A percentile compares a stretch with the other conserved stretches of the same genome.
Conservation (phyloP, 202 grass and related monocot genomes). For the Miscanthus sacchariflorus region DNA sequence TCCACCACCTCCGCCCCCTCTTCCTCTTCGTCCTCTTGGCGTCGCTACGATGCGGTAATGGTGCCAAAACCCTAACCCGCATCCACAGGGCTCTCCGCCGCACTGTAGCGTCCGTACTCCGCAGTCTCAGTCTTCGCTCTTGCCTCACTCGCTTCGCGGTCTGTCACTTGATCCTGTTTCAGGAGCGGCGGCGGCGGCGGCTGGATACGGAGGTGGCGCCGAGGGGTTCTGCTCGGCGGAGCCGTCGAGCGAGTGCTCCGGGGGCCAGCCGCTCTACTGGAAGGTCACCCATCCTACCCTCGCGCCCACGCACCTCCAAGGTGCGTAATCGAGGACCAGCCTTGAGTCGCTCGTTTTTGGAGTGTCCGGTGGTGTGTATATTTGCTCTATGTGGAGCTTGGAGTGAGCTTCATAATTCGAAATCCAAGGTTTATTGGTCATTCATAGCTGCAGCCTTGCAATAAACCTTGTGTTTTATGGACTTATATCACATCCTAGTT, state of each 20-base stretch:
- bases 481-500: background rate
- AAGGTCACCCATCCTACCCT: constrained; percentile 91
- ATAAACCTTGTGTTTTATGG: background rate
- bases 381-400: background rate
- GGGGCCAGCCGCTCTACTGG: constrained; percentile 66
- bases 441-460: background rate
- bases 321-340: constrained; percentile 39
- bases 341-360: too few relatives aligned
- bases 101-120: background rate
- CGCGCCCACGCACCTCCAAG: constrained; percentile 68
- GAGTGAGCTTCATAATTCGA: background rate
- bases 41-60: constrained; percentile 25
- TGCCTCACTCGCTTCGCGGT: background rate
- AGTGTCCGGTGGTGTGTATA: background rate
- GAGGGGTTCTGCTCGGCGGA: constrained; percentile 69
- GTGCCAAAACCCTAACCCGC: constrained; percentile 2
- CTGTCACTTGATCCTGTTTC: constrained; percentile 9
- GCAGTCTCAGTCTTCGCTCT: background rate
- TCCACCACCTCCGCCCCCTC: constrained; percentile 25
- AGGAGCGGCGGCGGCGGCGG: background rate
- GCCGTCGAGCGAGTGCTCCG: constrained; percentile 49
- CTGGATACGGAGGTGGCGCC: constrained; percentile 13
- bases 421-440: background rate
- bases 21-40: constrained; percentile 11
- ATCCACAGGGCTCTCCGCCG: background rate